Base-by-base conservation (phyloP, 1,284 basidiomycete species). In the Neotropicomus parvogracilis region DNA sequence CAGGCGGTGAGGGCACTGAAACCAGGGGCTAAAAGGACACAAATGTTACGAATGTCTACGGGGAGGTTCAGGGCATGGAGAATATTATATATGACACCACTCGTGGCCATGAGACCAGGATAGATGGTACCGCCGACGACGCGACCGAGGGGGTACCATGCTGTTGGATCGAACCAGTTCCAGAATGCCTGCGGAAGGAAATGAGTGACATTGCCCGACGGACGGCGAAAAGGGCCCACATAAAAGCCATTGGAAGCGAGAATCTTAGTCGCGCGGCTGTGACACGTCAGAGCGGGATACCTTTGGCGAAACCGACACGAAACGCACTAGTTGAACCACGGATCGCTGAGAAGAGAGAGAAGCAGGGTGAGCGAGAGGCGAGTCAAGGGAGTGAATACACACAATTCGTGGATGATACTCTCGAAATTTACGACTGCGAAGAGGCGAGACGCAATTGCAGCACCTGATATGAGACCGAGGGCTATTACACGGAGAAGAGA, bases 131-230 rank as follows among this genome's bases (percentile, higher is more conserved):
- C 95, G 47, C 97, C 97, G 36, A 98, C 95, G 41, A 97, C 94
- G 63, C 97, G 89, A 40, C 97, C 97, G 2, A 99, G 84, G 12
- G 97, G 97, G 66, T 99, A 99, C 97, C 92, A 95, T 60, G 95
- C 95, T 6, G 97, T 97, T 28, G 95, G 93, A 71, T 99, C 97
- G 68, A 99, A 99, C 97, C 97, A 99, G 69, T 99, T 99, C 95
- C 91, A 99, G 72, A 95, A 99, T 83, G 88, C 94, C 93, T 93
- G 60, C 44, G 10, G 10, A 46, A n/a, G 9, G 26, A 36, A 45
- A 37, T 57, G 36, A 63, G 46, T 1, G 13, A 0, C 10, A 4
- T 10, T 17, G 4, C 0, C 2, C 5, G 17, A 45, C 5, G 31
- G 12, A 12, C 7, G 11, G 29, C n/a, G 11, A 40, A 43, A 21